Evolutionary conservation across 495 filamentous ascomycete genomes (phyloP).

Genomic region (Neurospora sp.): DNA sequence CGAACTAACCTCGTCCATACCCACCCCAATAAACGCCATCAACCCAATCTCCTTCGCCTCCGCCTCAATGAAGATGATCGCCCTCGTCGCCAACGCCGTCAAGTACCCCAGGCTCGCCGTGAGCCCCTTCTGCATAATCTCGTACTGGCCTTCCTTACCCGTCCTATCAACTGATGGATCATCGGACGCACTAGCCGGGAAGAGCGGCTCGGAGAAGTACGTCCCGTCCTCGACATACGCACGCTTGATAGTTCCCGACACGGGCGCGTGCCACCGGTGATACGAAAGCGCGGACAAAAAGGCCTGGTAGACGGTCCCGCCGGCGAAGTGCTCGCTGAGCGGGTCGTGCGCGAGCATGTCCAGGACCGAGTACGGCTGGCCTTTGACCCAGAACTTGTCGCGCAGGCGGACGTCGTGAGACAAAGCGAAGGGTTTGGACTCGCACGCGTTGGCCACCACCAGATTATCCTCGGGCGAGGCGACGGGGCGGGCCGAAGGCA

Average conservation of each 20-base stretch:
- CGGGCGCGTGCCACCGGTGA: slow-evolving; percentile 61
- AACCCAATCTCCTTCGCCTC: slow-evolving; percentile 55
- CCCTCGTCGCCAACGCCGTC: slow-evolving; percentile 47
- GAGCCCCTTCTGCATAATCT: slow-evolving; percentile 28
- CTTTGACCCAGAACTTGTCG: slow-evolving; percentile 60
- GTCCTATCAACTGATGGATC: slow-evolving; percentile 19
- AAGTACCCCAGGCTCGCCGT: slow-evolving; percentile 48
- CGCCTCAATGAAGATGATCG: slow-evolving; percentile 57
- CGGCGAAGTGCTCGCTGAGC: slow-evolving; percentile 43
- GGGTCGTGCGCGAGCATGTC: slow-evolving; percentile 52
- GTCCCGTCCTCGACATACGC: slow-evolving; percentile 50
- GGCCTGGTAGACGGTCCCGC: slow-evolving; percentile 57
- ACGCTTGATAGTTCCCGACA: slow-evolving; percentile 46
- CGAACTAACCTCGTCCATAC: slow-evolving; percentile 62
- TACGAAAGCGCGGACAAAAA: slow-evolving; percentile 56
- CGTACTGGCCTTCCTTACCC: slow-evolving; percentile 16
- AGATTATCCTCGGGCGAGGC: slow-evolving; percentile 40
- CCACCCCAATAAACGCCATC: slow-evolving; percentile 54
- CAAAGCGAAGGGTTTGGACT: slow-evolving; percentile 47
- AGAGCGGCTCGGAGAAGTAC: slow-evolving; percentile 57
- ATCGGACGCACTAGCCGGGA: slow-evolving; percentile 2
- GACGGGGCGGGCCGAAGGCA: slow-evolving; percentile 46
- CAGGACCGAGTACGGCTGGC: slow-evolving; percentile 51
- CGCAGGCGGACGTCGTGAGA: slow-evolving; percentile 28
- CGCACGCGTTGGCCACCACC: slow-evolving; percentile 57